Conservation (phyloP, 257 asterid species). For the Fraxinus pennsylvanica region DNA sequence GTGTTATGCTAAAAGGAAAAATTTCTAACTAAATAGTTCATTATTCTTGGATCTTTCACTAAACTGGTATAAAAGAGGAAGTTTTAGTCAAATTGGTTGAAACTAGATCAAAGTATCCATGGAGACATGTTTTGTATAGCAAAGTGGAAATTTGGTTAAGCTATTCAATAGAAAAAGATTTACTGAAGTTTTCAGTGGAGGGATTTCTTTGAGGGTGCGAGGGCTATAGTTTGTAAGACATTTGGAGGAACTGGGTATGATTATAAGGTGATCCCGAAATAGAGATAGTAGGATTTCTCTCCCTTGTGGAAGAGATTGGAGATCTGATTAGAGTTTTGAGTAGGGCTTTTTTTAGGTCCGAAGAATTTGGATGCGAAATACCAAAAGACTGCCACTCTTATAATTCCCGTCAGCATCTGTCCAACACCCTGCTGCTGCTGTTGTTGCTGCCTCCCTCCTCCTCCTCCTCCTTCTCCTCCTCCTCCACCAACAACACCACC, state of each 20-base stretch:
- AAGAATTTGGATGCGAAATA: constrained; percentile 91
- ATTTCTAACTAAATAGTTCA: neutral
- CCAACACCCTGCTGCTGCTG: constrained; percentile 61
- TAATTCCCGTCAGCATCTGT: constrained; percentile 84
- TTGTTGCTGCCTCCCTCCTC: constrained; percentile 36
- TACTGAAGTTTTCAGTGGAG: neutral
- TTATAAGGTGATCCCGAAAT: neutral
- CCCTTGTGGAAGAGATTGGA: constrained; percentile 88
- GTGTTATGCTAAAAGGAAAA: neutral
- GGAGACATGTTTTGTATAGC: neutral
- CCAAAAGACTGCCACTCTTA: constrained; percentile 92
- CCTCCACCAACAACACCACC: constrained; percentile 36
- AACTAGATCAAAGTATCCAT: neutral
- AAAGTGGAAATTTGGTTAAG: neutral
- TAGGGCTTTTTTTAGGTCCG: constrained; percentile 65
- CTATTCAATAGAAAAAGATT: neutral
- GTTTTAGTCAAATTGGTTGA: neutral
- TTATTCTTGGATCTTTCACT: neutral
- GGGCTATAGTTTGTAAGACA: neutral
- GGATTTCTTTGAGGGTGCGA: neutral
- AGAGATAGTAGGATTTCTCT: constrained; percentile 22
- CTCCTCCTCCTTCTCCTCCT: constrained; percentile 36
- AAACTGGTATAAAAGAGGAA: neutral
- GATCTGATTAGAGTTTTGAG: constrained; percentile 74
- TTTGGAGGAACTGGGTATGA: neutral